Evolutionary conservation across 2,329 filamentous ascomycete genomes (phyloP), one percentile per base, ranked within the genome.

Genomic region (Epichloe coenophiala): DNA sequence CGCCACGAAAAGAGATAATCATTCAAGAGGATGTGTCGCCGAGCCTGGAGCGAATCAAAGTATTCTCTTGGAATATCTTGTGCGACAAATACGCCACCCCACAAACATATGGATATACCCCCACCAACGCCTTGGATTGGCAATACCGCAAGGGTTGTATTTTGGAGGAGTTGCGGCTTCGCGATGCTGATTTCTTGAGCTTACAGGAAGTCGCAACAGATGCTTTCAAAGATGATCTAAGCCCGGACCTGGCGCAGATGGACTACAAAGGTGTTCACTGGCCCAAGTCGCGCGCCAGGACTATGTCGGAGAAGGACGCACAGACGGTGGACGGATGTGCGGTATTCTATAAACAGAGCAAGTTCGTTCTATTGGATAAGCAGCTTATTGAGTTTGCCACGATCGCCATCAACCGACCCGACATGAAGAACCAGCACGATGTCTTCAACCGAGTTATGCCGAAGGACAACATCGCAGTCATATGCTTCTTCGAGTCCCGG

Each of bases 401-500:
- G 53, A 87, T 88, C 51, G 91, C 91, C 57, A 95, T 98, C 68
- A 93, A 94, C 63, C 78, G 93, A 57, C 88, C 90, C 3, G 93
- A 97, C 64, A 95, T 96, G 81, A 97, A 97, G 71, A 88, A 90
- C 51, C 88, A 95, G 61, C 88, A 95, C 63, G 93, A 98, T 61
- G 91, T 97, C 51, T 97, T 95, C 76, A 98, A 98, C 66, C 86
- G 93, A 31, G 86, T 98, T 54, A 97, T 96, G 93, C 90, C 91
- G 54, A 88, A 93, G 69, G 93, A 98, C 73, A 91, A 97, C 64
- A 95, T 98, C 66, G 93, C 86, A 15, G 84, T 95, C 45, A 80
- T 95, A 45, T 82, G 86, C 51, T 95, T 97, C 72, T 80, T 98
- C 55, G 93, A 98, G 68, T 96, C 95, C 61, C 81, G 91, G 38